Conservation (phyloP, 768 basidiomycete genomes). For the Lentinula raphanica region DNA sequence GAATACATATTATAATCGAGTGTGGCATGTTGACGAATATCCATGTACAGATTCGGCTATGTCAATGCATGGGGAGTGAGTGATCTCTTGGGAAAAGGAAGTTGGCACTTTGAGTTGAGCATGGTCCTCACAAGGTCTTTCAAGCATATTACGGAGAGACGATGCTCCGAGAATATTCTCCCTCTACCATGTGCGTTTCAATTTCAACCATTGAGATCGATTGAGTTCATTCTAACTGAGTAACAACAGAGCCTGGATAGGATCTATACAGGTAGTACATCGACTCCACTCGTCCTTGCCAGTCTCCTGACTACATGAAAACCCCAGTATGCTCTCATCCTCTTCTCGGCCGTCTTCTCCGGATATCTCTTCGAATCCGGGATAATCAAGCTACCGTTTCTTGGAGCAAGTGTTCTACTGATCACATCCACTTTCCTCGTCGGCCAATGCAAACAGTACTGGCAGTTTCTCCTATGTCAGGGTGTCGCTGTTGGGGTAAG, state of each 20-base stretch:
- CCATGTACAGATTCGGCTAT: conserved; percentile 32
- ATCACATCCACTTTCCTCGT: conserved; percentile 45
- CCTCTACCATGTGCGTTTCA: conserved; percentile 5
- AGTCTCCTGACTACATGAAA: neutral
- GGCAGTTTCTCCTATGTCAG: conserved; percentile 76
- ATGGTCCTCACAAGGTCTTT: conserved; percentile 22
- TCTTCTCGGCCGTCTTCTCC: conserved; percentile 37
- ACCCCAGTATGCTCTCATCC: conserved; percentile 36
- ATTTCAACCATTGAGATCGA: too few relatives aligned
- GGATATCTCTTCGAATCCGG: conserved; percentile 54
- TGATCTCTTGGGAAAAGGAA: neutral
- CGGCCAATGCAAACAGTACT: conserved; percentile 67
- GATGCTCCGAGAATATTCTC: neutral
- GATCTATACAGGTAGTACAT: conserved; percentile 41
- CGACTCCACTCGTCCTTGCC: neutral
- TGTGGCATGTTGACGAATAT: neutral
- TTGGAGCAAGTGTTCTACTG: conserved; percentile 46
- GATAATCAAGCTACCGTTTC: conserved; percentile 37
- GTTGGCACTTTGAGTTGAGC: neutral
- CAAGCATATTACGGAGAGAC: neutral
- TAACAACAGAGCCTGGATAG: conserved; percentile 63
- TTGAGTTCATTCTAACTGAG: too few relatives aligned
- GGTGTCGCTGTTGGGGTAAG: conserved; percentile 62
- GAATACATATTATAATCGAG: too few relatives aligned
- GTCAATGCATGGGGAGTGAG: conserved; percentile 44